These are phyloP conservation scores for Guyanaporus albipodus DNA, from an alignment of 768 basidiomycete genomes.

Conservation along the genomic window DNA sequence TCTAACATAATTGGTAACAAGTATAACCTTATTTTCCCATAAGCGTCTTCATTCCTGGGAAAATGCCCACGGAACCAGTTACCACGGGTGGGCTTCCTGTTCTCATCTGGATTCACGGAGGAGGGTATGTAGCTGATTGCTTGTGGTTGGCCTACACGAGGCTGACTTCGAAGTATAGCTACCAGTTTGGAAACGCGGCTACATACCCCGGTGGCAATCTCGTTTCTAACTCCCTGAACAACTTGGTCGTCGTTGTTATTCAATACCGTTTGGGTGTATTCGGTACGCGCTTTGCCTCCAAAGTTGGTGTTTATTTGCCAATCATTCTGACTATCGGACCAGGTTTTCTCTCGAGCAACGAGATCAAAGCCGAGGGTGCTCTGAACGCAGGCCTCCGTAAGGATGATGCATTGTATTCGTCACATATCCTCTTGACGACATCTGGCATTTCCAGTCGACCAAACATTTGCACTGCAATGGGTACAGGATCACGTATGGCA, in stretches of 20 bases:
- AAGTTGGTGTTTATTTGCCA: neutral
- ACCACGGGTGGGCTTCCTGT: slow-evolving; percentile 4
- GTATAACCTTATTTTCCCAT: too few species aligned
- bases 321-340: neutral
- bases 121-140: neutral
- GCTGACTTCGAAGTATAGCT: neutral
- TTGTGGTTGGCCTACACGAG: neutral
- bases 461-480: slow-evolving; percentile 5
- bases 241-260: slow-evolving; percentile 7
- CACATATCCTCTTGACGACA: neutral
- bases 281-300: neutral
- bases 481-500: slow-evolving; percentile 3
- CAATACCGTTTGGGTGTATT: slow-evolving; percentile 10
- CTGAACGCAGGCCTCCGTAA: slow-evolving; percentile 8
- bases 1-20: neutral
- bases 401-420: neutral
- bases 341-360: slow-evolving; percentile 3
- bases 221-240: neutral
- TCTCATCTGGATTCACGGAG: slow-evolving; percentile 6
- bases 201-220: slow-evolving; percentile 3
- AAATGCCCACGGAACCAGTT: neutral
- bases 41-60: slow-evolving; percentile 1
- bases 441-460: slow-evolving; percentile 3
- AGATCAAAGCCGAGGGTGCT: neutral
- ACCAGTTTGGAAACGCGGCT: neutral